A percentile compares a stretch with the other conserved stretches of the same genome.
Evolutionary conservation across 441 rosid genomes (phyloP).

Genomic region (Erodium moschatum): DNA sequence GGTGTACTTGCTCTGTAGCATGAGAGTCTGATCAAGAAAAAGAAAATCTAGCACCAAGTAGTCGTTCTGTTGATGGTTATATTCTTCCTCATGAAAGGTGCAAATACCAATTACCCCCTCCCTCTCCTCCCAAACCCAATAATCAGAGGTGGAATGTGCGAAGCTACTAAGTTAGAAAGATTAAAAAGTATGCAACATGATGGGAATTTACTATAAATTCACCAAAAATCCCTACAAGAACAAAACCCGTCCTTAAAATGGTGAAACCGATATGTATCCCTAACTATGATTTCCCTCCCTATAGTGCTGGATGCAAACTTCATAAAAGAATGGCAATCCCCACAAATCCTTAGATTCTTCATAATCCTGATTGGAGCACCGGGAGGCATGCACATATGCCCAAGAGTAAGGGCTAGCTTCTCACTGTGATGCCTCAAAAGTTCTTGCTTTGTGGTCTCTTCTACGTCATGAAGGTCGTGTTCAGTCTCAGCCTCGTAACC

Average conservation of each 20-base stretch:
- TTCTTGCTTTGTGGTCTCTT: slow-evolving; percentile 41
- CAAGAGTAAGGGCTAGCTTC: slow-evolving; percentile 48
- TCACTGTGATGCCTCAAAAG: slow-evolving; percentile 52
- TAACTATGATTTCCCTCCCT: slow-evolving; percentile 37
- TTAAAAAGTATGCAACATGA: neutral
- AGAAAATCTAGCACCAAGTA: neutral
- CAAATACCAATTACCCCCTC: neutral
- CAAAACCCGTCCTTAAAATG: slow-evolving; percentile 45
- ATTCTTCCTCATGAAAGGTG: neutral
- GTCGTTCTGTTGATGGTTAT: neutral
- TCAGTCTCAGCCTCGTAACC: slow-evolving; percentile 44
- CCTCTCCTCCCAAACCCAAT: neutral
- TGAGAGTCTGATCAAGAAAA: neutral
- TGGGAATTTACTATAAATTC: slow-evolving; percentile 17
- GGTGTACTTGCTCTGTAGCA: too few relatives aligned
- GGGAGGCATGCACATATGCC: slow-evolving; percentile 34
- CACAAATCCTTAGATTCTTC: slow-evolving; percentile 56
- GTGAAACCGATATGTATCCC: slow-evolving; percentile 54
- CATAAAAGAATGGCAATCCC: slow-evolving; percentile 57
- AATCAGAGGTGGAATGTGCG: too few relatives aligned
- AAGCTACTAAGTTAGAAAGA: neutral
- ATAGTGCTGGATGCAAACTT: slow-evolving; percentile 39
- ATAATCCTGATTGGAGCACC: slow-evolving; percentile 39
- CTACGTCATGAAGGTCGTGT: slow-evolving; percentile 54
- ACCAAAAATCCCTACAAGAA: slow-evolving; percentile 55